Base-by-base conservation (phyloP, 805 yeast genomes). In the Candida glaebosa region DNA sequence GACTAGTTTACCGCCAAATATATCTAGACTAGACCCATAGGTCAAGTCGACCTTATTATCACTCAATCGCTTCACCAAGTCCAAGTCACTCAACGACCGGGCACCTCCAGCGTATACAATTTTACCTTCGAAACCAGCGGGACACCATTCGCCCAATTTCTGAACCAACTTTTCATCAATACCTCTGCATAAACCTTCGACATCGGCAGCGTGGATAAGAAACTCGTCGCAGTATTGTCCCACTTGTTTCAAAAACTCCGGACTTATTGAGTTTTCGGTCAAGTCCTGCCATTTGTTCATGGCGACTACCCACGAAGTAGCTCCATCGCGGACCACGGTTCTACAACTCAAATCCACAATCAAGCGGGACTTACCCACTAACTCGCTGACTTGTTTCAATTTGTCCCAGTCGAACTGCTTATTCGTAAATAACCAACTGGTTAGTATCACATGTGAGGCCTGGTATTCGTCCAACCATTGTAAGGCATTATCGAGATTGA, bases 61-160 rank as follows among this genome's bases (percentile, higher is more conserved):
- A 57, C 96, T 87, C 54, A 93, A 65, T 34, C 59, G 46, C 7
- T 80, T 61, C 2, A 93, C 98, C 18, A 73, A 65, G 4, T 65
- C 70, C 47, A 93, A 71, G 58, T 93, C 99, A 0, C 64, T 60
- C 0, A 86, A 57, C 58, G 77, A 75, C 52, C 79, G 82, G 18
- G 97, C 99, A 3, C 99, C 99, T 10, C 99, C 99, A 22, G 99
- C 99, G 60, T 93, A 93, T 2, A 91, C 96, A 3, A 87, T 79
- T 25, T 85, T 89, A 2, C 86, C 71, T 19, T 74, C 77, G 41
- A 68, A 68, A 1, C 71, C 73, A 0, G 40, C 17, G 2, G 74
- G 75, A 48, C 80, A 74, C 98, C 98, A 93, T 49, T 82, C 79
- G 17, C 88, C 88, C 31, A 93, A 67, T 42, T 75, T 75, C 19